These are phyloP conservation scores for Wickerhamomyces tratensis DNA, from an alignment of 805 yeast species.

Conservation along the genomic window DNA sequence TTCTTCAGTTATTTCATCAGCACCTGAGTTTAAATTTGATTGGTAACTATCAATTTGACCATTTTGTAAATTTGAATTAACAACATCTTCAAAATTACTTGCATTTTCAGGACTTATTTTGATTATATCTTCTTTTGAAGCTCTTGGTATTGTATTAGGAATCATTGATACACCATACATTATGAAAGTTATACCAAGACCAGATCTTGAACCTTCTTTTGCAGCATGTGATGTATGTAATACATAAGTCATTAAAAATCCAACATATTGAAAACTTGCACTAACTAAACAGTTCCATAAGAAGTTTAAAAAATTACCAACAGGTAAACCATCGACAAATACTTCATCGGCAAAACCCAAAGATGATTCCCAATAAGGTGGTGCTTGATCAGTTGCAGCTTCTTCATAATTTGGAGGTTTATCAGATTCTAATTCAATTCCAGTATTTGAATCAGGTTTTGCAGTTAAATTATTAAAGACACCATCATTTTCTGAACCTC, in stretches of 20 bases:
- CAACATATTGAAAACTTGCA: slow-evolving; percentile 88
- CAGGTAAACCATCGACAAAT: slow-evolving; percentile 91
- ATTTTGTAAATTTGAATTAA: slow-evolving; percentile 9
- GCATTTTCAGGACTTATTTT: slow-evolving; percentile 52
- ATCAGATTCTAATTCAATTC: slow-evolving; percentile 29
- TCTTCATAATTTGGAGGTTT: slow-evolving; percentile 86
- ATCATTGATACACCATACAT: slow-evolving; percentile 54
- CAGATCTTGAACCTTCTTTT: slow-evolving; percentile 88
- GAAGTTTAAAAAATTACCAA: slow-evolving; percentile 82
- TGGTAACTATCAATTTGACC: slow-evolving; percentile 18
- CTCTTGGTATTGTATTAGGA: slow-evolving; percentile 25
- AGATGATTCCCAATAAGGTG: slow-evolving; percentile 94
- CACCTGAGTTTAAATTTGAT: slow-evolving; percentile 11
- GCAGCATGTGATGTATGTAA: slow-evolving; percentile 97
- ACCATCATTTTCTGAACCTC: slow-evolving; percentile 60
- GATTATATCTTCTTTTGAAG: slow-evolving; percentile 9
- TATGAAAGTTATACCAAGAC: slow-evolving; percentile 77
- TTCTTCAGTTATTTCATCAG: slow-evolving; percentile 7
- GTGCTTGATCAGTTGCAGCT: slow-evolving; percentile 88
- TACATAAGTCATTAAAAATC: slow-evolving; percentile 82
- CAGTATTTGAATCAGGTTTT: slow-evolving; percentile 53
- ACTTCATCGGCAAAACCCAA: slow-evolving; percentile 76
- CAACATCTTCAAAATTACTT: slow-evolving; percentile 38
- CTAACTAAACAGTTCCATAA: slow-evolving; percentile 86
- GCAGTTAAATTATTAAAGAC: slow-evolving; percentile 90